A percentile compares a stretch with the other conserved stretches of the same genome.
Evolutionary conservation across 345 rosid genomes (phyloP).

Genomic region (Excoecaria cochinchinensis): DNA sequence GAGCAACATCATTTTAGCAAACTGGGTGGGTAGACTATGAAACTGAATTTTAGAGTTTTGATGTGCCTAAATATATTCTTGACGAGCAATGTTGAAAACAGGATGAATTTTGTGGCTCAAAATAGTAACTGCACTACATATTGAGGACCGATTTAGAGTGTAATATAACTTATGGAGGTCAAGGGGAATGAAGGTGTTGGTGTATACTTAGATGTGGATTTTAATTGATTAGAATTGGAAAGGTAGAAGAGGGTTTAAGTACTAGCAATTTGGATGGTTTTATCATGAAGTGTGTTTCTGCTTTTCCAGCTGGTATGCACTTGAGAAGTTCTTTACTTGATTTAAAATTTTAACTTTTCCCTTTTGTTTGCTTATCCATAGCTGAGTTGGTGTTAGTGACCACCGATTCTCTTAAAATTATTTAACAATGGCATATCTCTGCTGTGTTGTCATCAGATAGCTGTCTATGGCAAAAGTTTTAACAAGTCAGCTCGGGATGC

Average conservation of each 20-base stretch:
- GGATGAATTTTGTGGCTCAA: background rate
- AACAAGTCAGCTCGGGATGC: constrained; percentile 96
- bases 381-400: background rate
- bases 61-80: background rate
- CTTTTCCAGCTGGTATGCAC: background rate
- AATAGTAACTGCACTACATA: background rate
- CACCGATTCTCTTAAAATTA: constrained; percentile 6
- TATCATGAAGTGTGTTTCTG: background rate
- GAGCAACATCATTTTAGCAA: background rate
- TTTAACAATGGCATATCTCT: background rate
- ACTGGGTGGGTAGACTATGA: background rate
- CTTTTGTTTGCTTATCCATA: constrained; percentile 2
- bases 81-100: background rate
- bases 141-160: background rate
- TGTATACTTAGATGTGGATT: background rate
- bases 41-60: constrained; percentile 3
- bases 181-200: background rate
- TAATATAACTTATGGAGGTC: background rate
- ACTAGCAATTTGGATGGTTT: background rate
- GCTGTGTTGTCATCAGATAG: constrained; percentile 52
- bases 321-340: background rate
- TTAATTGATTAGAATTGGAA: background rate
- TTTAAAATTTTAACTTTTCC: background rate
- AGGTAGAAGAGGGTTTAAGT: background rate
- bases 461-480: constrained; percentile 89